Conservation (phyloP, 805 yeast species). For the Barnettozyma populi region DNA sequence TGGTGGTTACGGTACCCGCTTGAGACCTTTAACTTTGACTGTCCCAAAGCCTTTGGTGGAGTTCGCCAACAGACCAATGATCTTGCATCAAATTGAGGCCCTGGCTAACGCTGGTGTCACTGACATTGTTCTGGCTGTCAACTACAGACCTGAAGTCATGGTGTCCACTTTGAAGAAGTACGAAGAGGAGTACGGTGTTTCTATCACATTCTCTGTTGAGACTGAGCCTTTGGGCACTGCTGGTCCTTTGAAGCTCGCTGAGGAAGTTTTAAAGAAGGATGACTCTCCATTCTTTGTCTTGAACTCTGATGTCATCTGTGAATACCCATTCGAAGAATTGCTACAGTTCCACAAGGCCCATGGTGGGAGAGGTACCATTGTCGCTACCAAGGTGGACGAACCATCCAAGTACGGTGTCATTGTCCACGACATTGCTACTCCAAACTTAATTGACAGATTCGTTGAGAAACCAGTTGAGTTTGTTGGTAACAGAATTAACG, state of each 20-base stretch:
- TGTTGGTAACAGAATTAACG: slow-evolving; percentile 99
- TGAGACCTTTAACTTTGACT: slow-evolving; percentile 95
- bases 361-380: slow-evolving; percentile 98
- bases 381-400: slow-evolving; percentile 99
- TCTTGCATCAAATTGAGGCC: slow-evolving; percentile 96
- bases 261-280: slow-evolving; percentile 87
- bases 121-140: slow-evolving; percentile 96
- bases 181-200: slow-evolving; percentile 91
- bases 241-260: slow-evolving; percentile 98
- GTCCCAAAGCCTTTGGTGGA: slow-evolving; percentile 96
- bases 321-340: slow-evolving; percentile 92
- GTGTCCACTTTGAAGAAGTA: slow-evolving; percentile 90
- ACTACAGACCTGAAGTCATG: slow-evolving; percentile 99
- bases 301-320: slow-evolving; percentile 98
- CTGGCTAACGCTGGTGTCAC: slow-evolving; percentile 97
- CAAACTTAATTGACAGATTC: slow-evolving; percentile 95
- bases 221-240: slow-evolving; percentile 99
- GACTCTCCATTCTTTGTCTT: slow-evolving; percentile 94
- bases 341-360: slow-evolving; percentile 90
- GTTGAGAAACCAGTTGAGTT: slow-evolving; percentile 99
- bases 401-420: slow-evolving; percentile 99
- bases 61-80: slow-evolving; percentile 99
- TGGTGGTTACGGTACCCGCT: slow-evolving; percentile 99
- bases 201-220: slow-evolving; percentile 95
- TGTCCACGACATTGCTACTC: slow-evolving; percentile 92